A percentile compares a stretch with the other conserved stretches of the same genome.
Conservation (phyloP, 2,329 filamentous ascomycete species). For the Aureobasidium namibiae region DNA sequence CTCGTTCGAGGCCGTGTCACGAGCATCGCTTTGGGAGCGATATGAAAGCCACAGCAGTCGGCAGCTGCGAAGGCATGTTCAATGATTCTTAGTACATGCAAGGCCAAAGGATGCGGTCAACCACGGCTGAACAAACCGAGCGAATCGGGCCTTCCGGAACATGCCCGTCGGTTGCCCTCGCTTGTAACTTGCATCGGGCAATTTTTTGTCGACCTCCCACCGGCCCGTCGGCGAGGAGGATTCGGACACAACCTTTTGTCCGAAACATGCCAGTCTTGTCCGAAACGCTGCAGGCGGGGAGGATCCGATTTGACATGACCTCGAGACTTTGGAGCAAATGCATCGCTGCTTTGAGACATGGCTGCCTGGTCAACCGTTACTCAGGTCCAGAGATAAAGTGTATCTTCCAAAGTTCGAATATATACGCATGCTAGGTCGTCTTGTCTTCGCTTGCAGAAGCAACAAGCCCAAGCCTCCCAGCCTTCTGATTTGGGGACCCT, state of each 20-base stretch:
- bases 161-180: neutral
- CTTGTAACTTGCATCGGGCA: neutral
- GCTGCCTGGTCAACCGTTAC: neutral
- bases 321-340: neutral
- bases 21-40: neutral
- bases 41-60: neutral
- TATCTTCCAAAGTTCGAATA: neutral
- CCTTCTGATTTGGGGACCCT: neutral
- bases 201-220: neutral
- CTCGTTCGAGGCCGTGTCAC: neutral
- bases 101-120: neutral
- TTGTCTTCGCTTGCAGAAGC: neutral
- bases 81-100: neutral
- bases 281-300: neutral
- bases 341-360: neutral
- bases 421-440: neutral
- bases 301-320: neutral
- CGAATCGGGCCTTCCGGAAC: slow-evolving; percentile 10
- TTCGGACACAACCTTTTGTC: neutral
- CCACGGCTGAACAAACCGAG: slow-evolving; percentile 4
- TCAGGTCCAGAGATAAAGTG: neutral
- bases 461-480: neutral
- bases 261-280: neutral
- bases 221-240: neutral
- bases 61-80: neutral